These are phyloP conservation scores for Alternaria triticina DNA, from an alignment of 2,329 filamentous ascomycete species.

Conservation along the genomic window DNA sequence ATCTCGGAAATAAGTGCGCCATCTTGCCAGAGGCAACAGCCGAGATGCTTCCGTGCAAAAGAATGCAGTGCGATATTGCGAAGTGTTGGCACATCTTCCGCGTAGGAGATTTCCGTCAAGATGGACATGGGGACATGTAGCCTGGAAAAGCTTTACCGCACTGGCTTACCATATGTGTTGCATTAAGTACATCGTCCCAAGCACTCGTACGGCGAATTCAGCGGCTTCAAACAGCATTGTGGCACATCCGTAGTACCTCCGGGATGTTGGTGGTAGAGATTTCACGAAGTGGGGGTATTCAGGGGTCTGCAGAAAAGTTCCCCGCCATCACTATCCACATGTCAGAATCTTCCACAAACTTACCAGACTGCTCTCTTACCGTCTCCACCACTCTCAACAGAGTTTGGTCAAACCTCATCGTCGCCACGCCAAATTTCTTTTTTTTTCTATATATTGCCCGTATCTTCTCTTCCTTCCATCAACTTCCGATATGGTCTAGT, in stretches of 20 bases:
- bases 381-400: no score
- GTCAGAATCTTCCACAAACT: not conserved
- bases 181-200: not conserved
- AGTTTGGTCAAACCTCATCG: no score
- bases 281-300: not conserved
- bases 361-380: accelerated
- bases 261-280: not conserved
- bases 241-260: not conserved
- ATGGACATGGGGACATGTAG: not conserved
- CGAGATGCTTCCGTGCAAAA: not conserved
- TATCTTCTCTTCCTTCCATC: not conserved
- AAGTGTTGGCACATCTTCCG: not conserved
- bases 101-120: not conserved
- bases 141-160: not conserved
- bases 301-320: not conserved
- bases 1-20: not conserved
- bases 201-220: not conserved
- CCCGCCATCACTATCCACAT: not conserved
- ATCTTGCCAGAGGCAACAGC: not conserved
- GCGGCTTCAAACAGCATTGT: not conserved
- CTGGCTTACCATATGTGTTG: not conserved
- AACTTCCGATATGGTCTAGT: conserved; percentile 19
- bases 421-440: accelerated
- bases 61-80: not conserved
- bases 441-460: not conserved